These are phyloP conservation scores for Rhizomucor pusillus DNA, from an alignment of 371 early-diverging fungal genomes.

Conservation along the genomic window DNA sequence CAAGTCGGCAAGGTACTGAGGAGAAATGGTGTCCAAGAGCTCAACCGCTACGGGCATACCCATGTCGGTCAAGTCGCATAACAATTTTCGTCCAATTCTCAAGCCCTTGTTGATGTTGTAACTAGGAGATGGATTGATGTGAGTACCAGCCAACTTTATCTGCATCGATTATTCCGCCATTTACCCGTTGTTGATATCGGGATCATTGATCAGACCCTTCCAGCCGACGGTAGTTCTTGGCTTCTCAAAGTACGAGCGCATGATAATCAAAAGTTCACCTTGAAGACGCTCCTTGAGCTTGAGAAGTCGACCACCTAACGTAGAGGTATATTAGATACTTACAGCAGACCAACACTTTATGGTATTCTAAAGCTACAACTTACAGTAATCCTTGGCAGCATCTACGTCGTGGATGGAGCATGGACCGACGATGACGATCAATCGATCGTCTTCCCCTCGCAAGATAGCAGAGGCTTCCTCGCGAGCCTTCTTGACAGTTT, in stretches of 20 bases:
- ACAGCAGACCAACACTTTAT: background rate
- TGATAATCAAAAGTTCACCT: constrained; percentile 77
- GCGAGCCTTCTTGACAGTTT: constrained; percentile 58
- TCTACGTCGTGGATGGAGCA: constrained; percentile 90
- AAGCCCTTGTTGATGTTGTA: constrained; percentile 92
- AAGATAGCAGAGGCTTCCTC: constrained; percentile 68
- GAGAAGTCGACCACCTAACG: constrained; percentile 35
- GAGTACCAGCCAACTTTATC: no score
- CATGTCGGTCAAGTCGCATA: constrained; percentile 70
- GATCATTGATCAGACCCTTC: constrained; percentile 94
- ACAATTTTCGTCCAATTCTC: constrained; percentile 76
- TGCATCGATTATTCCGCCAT: background rate
- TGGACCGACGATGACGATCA: constrained; percentile 90
- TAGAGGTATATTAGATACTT: no score
- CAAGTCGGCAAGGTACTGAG: constrained; percentile 90
- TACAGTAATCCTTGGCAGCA: constrained; percentile 81
- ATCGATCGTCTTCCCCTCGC: constrained; percentile 78
- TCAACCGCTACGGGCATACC: constrained; percentile 90
- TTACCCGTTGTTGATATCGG: constrained; percentile 75
- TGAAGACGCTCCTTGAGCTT: constrained; percentile 51
- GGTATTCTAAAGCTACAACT: constrained; percentile 5
- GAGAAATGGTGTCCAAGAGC: constrained; percentile 91
- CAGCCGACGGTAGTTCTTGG: constrained; percentile 94
- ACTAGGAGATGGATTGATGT: constrained; percentile 13
- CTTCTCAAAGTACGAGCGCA: constrained; percentile 96